Conservation (phyloP, 139 green algal species). For the Pleodorina starrii region DNA sequence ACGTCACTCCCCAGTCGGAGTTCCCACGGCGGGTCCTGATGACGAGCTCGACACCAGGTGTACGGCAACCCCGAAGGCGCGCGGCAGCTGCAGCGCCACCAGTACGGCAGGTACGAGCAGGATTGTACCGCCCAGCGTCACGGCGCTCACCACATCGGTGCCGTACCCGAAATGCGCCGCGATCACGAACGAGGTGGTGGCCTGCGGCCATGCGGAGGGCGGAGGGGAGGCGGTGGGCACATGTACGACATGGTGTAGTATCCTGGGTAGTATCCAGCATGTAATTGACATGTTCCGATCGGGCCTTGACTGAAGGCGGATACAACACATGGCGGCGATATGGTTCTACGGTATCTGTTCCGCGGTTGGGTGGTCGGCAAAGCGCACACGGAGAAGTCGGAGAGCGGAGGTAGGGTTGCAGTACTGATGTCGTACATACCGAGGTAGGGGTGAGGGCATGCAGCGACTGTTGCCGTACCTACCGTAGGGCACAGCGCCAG, state of each 20-base stretch:
- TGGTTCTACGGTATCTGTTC: no score
- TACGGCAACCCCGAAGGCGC: neutral
- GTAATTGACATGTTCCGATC: no score
- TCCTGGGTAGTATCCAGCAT: neutral
- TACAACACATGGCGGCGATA: no score
- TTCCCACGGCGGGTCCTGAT: neutral
- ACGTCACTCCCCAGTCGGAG: neutral
- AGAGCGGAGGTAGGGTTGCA: no score
- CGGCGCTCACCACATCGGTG: slow-evolving; percentile 27
- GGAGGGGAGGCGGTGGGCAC: neutral
- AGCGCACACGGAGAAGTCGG: no score
- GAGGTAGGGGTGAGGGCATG: no score
- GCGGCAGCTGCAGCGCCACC: slow-evolving; percentile 40
- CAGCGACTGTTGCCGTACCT: no score
- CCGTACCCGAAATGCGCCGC: slow-evolving; percentile 46
- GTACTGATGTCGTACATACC: no score
- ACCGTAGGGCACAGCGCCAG: slow-evolving; percentile 47
- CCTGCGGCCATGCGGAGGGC: neutral
- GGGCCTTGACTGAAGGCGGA: no score
- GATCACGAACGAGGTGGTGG: slow-evolving; percentile 52
- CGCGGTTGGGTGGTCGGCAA: no score
- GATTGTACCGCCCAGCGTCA: slow-evolving; percentile 35
- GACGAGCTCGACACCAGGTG: neutral
- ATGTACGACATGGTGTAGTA: no score
- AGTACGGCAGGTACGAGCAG: slow-evolving; percentile 14